phyloP scores from a whole-genome alignment of 2,329 filamentous ascomycete genomes.

The Trichoderma cornu-damae region DNA sequence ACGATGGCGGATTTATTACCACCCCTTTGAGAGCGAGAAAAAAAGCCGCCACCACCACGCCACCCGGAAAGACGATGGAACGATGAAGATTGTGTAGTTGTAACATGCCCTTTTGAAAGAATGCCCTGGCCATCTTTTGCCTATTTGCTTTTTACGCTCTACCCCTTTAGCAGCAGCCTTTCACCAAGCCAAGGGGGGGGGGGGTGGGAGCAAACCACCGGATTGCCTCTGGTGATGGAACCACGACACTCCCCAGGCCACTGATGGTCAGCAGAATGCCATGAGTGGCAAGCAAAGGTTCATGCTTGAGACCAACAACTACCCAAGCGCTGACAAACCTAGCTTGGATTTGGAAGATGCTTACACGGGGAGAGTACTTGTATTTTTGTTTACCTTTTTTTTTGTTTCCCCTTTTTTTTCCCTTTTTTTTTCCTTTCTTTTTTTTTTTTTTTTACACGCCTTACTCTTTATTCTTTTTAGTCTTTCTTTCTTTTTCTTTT shows the following conservation, averaged over 20 bases:
- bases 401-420: not conserved
- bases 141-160: not conserved
- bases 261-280: not conserved
- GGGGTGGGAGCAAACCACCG: not conserved
- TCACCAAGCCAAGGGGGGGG: no score
- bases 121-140: not conserved
- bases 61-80: not conserved
- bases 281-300: not conserved
- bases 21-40: not conserved
- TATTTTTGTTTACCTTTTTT: not conserved
- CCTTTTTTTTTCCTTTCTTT: not conserved
- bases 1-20: not conserved
- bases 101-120: not conserved
- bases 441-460: not conserved
- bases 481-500: not conserved
- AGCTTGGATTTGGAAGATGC: constrained; percentile 1
- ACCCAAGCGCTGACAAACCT: not conserved
- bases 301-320: not conserved
- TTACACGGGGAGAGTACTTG: not conserved
- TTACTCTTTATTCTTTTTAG: no score
- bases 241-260: not conserved
- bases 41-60: not conserved
- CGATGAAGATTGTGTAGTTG: not conserved
- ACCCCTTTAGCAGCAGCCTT: not conserved
- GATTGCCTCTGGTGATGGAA: not conserved